Base-by-base conservation (phyloP, 495 filamentous ascomycete genomes). In the Daldinia concentrica region DNA sequence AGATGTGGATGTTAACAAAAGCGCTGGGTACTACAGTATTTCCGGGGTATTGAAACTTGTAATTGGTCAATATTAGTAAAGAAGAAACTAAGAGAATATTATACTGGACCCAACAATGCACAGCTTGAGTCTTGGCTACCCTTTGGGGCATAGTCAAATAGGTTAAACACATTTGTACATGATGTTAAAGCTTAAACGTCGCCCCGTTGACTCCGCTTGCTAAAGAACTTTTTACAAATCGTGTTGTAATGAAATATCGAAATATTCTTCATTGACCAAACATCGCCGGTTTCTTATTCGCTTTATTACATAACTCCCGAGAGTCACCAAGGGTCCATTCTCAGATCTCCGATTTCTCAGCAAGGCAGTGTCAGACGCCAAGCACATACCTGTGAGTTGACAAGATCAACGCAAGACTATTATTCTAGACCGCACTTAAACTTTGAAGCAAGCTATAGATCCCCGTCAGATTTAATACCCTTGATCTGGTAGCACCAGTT, bases 111-210 rank as follows among this genome's bases (percentile, higher is more conserved):
- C 45, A 26, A 30, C 66, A 75, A 77, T 68, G 68, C 74, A 70
- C 74, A 55, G 60, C 76, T 73, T 68, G 81, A 39, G 17, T 73
- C 81, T 64, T 70, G 74, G 57, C 68, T 74, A 72, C 76, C 58
- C 52, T 27, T 64, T 79, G 51, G 36, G 80, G 78, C 7, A 81
- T 75, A 66, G 81, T 64, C 64, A 77, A 4, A 81, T 75, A 66
- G 81, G 67, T 62, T 58, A 32, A 17, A 34, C 56, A 51, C n/a
- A 73, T 27, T 60, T 63, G 52, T 66, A 36, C 68, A 65, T 65
- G 48, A 29, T 27, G 36, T 24, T 36, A 64, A 54, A 58, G 26
- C 29, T 64, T 30, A 64, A 59, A 39, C 55, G 17, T 19, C 26
- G n/a, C 34, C 60, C 29, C 41, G 27, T 50, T 12, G 14, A 7